phyloP scores from a whole-genome alignment of 1,284 basidiomycete species.

The Fistulina hepatica region DNA sequence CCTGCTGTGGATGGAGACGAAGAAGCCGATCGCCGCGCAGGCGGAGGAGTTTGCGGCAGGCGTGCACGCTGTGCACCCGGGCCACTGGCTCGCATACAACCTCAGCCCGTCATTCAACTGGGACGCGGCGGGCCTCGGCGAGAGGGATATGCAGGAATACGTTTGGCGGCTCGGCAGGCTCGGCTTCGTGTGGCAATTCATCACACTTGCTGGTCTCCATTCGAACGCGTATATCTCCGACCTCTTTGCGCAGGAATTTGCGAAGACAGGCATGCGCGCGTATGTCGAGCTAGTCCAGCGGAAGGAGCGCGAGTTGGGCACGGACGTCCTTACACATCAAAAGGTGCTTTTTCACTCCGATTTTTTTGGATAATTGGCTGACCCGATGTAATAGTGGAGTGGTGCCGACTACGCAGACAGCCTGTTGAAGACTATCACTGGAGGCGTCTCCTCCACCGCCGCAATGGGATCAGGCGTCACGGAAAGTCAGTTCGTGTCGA shows the following conservation, averaged over 20 bases:
- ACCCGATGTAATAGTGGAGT: conserved; percentile 57
- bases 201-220: conserved; percentile 85
- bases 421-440: conserved; percentile 89
- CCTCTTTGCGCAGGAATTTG: conserved; percentile 79
- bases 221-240: conserved; percentile 97
- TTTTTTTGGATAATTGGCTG: conserved; percentile 1
- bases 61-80: conserved; percentile 71
- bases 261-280: conserved; percentile 87
- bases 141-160: conserved; percentile 81
- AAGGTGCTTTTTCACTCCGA: conserved; percentile 35
- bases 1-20: conserved; percentile 96
- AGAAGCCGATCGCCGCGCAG: conserved; percentile 89
- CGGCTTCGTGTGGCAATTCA: conserved; percentile 97
- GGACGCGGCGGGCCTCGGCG: conserved; percentile 82
- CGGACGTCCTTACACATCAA: conserved; percentile 88
- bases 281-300: conserved; percentile 82
- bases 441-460: conserved; percentile 88
- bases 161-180: conserved; percentile 92
- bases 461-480: conserved; percentile 95
- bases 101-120: conserved; percentile 88
- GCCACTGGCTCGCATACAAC: conserved; percentile 94
- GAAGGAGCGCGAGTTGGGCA: conserved; percentile 80
- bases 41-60: conserved; percentile 89
- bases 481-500: conserved; percentile 73
- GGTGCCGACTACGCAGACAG: conserved; percentile 91